Evolutionary conservation across 2,329 filamentous ascomycete genomes (phyloP).

Genomic region (Fusarium longipes): DNA sequence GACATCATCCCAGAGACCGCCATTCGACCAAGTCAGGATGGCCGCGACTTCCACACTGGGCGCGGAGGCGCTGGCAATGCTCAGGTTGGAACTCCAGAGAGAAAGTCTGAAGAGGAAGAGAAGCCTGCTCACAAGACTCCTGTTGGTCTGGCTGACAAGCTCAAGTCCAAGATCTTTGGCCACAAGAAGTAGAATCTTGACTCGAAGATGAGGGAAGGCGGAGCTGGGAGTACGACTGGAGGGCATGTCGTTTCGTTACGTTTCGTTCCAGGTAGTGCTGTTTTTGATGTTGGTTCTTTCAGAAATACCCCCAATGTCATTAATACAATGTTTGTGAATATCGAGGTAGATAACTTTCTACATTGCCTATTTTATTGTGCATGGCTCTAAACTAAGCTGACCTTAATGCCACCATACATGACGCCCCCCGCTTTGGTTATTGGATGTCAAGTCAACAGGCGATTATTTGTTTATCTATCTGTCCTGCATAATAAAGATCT

Average conservation of each 20-base stretch:
- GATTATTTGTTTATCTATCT: background rate
- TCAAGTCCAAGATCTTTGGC: slow-evolving; percentile 66
- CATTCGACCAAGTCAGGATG: slow-evolving; percentile 60
- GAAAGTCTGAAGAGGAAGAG: slow-evolving; percentile 47
- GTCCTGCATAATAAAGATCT: slow-evolving; percentile 25
- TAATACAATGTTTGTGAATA: slow-evolving; percentile 23
- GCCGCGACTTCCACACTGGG: slow-evolving; percentile 66
- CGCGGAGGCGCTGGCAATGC: slow-evolving; percentile 70
- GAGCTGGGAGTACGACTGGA: background rate
- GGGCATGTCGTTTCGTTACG: slow-evolving; percentile 3
- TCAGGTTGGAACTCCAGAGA: slow-evolving; percentile 53
- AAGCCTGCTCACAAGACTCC: slow-evolving; percentile 48
- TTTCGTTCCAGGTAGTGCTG: background rate
- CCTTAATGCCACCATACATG: background rate
- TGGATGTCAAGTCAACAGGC: background rate
- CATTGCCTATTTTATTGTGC: slow-evolving; percentile 16
- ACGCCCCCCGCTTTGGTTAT: slow-evolving; percentile 1
- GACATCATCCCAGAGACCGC: slow-evolving; percentile 66
- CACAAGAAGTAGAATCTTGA: slow-evolving; percentile 57
- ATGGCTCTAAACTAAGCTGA: background rate
- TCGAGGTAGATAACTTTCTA: slow-evolving; percentile 13
- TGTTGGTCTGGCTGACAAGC: slow-evolving; percentile 64
- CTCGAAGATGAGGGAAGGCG: background rate
- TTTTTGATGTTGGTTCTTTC: slow-evolving; percentile 35
- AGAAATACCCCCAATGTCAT: slow-evolving; percentile 46